Percentiles rank a stretch among this genome's conserved stretches.
These are phyloP conservation scores for Aspergillus biplanus DNA, from an alignment of 495 filamentous ascomycete genomes.

Conservation along the genomic window DNA sequence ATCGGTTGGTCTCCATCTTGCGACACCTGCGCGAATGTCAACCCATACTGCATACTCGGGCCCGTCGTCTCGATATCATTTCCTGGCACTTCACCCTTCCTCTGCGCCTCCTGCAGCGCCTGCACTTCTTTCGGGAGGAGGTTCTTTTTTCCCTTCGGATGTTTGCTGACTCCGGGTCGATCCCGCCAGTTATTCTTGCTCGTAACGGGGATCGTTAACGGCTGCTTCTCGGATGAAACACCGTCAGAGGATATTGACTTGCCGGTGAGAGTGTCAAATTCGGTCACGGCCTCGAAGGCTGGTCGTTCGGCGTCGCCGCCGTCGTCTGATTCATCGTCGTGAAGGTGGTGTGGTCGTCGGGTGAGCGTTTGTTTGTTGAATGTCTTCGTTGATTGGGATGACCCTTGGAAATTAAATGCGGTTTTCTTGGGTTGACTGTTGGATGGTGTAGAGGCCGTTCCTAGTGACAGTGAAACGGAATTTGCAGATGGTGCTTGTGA, in stretches of 20 bases:
- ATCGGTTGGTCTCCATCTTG: slow-evolving; percentile 36
- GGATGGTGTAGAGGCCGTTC: slow-evolving; percentile 11
- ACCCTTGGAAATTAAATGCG: slow-evolving; percentile 37
- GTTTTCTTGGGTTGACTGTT: slow-evolving; percentile 36
- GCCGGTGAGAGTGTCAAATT: slow-evolving; percentile 62
- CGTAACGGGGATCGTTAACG: slow-evolving; percentile 66
- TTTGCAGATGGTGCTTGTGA: slow-evolving; percentile 24
- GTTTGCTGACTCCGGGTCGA: slow-evolving; percentile 47
- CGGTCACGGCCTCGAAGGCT: slow-evolving; percentile 56
- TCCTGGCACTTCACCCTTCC: slow-evolving; percentile 32
- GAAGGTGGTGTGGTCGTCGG: slow-evolving; percentile 41
- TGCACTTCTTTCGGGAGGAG: slow-evolving; percentile 56
- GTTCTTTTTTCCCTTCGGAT: slow-evolving; percentile 52
- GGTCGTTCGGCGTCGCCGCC: slow-evolving; percentile 44
- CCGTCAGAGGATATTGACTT: slow-evolving; percentile 53
- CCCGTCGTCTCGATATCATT: slow-evolving; percentile 43
- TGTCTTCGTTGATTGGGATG: slow-evolving; percentile 24
- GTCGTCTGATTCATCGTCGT: slow-evolving; percentile 50
- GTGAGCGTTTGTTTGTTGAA: slow-evolving; percentile 31
- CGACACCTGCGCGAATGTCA: slow-evolving; percentile 44
- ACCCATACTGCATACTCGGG: slow-evolving; percentile 48
- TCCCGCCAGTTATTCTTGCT: slow-evolving; percentile 77
- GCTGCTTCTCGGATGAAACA: slow-evolving; percentile 36
- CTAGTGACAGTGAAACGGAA: slow-evolving; percentile 37
- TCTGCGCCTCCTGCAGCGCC: slow-evolving; percentile 44